A percentile compares a stretch with the other conserved stretches of the same genome.
These are phyloP conservation scores for Caloboletus inedulis DNA, from an alignment of 1,284 basidiomycete species.

Conservation along the genomic window DNA sequence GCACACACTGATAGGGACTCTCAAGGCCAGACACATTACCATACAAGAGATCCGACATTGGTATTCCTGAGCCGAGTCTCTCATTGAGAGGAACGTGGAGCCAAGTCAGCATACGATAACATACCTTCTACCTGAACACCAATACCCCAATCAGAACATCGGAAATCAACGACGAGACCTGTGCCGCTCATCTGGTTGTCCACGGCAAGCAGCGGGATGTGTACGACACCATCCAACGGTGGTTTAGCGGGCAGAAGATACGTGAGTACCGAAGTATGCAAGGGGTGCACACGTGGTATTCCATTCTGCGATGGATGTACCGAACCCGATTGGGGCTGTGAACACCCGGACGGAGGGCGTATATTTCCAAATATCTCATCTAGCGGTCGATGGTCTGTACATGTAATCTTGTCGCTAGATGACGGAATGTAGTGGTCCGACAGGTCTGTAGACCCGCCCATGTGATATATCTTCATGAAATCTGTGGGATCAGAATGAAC, in stretches of 20 bases:
- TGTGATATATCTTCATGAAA: background rate
- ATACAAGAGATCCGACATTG: slow-evolving; percentile 23
- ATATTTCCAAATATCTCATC: slow-evolving; percentile 25
- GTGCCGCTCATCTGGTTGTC: slow-evolving; percentile 24
- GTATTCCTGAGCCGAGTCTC: slow-evolving; percentile 12
- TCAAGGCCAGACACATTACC: slow-evolving; percentile 21
- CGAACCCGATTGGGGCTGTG: slow-evolving; percentile 1
- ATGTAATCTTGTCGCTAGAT: slow-evolving; percentile 30
- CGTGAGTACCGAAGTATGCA: slow-evolving; percentile 6
- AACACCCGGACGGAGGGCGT: background rate
- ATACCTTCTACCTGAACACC: slow-evolving; percentile 23
- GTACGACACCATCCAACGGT: slow-evolving; percentile 23
- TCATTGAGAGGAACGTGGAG: background rate
- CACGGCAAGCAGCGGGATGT: slow-evolving; percentile 25
- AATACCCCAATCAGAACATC: slow-evolving; percentile 25
- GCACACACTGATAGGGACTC: slow-evolving; percentile 19
- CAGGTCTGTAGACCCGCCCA: slow-evolving; percentile 1
- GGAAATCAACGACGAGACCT: slow-evolving; percentile 22
- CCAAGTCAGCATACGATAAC: background rate
- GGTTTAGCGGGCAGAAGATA: slow-evolving; percentile 23
- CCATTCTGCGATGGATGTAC: slow-evolving; percentile 1
- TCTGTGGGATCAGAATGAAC: background rate
- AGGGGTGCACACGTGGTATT: slow-evolving; percentile 1
- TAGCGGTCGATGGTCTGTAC: slow-evolving; percentile 26
- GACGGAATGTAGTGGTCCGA: slow-evolving; percentile 29